Evolutionary conservation across 768 basidiomycete genomes (phyloP), one percentile per base, ranked within the genome.

Genomic region (Rhizopogon vesiculosus): DNA sequence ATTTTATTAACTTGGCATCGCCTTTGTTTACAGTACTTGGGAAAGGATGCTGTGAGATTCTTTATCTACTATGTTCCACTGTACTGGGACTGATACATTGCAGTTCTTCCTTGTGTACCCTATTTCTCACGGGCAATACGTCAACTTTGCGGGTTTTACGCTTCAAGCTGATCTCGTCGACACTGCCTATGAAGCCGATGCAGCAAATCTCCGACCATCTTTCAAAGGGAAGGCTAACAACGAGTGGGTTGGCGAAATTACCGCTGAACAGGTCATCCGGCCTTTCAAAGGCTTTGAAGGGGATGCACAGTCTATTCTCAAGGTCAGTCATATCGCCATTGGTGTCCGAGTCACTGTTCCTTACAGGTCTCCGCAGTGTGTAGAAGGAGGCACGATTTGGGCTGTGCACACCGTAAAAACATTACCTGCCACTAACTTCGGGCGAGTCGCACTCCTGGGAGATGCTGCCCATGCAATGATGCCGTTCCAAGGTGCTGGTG

Each of bases 41-140:
- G 85, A 12, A 77, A 76, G 56, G 64, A 74, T 59, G 74, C 73
- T 6, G 78, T 79, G 60, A 66, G 77, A 64, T 16, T 13, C 12
- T 31, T 15, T 28, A 44, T 41, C 8, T 18, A 29, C 3, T 2
- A 15, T 41, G 19, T 52, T 25, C 33, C 25, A 28, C 15, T 22
- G 1, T 28, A 18, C 19, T 42, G 35, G 31, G 28, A n/a, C 29
- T 53, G 48, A 59, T 3, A 45, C 55, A 45, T 39, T 19, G 16
- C 31, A 89, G 87, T 81, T 81, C 62, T 64, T 86, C 42, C 74
- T 88, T 15, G 78, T 76, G 2, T 88, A 89, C 64, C 79, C 85
- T 0, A 81, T 89, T 13, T 73, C 81, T 3, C 74, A 74, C 31
- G 84, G 85, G 6, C 78, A 73, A 59, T 68, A 76, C 56, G 71